Evolutionary conservation across 108 stramenopile species (phyloP), one percentile per base, ranked within the genome.

Genomic region (Skeletonema menzelii): DNA sequence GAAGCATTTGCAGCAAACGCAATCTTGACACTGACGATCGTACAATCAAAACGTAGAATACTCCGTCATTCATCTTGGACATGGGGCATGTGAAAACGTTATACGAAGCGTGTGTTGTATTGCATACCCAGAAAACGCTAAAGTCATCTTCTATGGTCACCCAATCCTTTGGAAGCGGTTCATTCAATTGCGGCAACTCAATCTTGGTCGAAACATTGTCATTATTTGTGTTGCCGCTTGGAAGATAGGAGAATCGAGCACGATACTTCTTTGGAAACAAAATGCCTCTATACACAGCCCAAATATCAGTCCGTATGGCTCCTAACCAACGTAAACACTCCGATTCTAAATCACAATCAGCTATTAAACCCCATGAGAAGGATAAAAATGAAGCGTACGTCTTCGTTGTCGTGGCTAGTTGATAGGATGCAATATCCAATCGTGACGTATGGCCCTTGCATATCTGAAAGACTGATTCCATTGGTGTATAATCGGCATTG

Each of bases 261-360:
- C 78, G 82, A 64, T 95, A 93, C 22, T 46, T 38, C 32, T 60
- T 79, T 19, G 85, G 75, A 68, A 84, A 60, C 32, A 73, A 67
- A 40, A 94, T 27, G 14, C 90, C 85, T 8, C 93, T 59, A 72
- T 79, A 87, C 2, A 83, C 90, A 11, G 88, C 90, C 86, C 91
- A 96, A 55, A 94, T 66, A 67, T 96, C 95, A 38, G 81, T 75
- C 20, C 95, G 87, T 8, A 88, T n/a, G 27, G 62, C 63, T 22
- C 95, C 95, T 53, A 94, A 27, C 68, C 76, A 91, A 31, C 88
- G 87, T 26, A 94, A 65, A 40, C 73, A 70, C 69, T 96, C 93
- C 10, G 90, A 91, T 69, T 94, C 95, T 56, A 94, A 87, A 65
- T 96, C 95, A 61, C 93, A 86, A 73, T 94, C 91, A 20, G 95